Evolutionary conservation across 164 flowering plant genomes (phyloP).

Genomic region (Kingdonia uniflora): DNA sequence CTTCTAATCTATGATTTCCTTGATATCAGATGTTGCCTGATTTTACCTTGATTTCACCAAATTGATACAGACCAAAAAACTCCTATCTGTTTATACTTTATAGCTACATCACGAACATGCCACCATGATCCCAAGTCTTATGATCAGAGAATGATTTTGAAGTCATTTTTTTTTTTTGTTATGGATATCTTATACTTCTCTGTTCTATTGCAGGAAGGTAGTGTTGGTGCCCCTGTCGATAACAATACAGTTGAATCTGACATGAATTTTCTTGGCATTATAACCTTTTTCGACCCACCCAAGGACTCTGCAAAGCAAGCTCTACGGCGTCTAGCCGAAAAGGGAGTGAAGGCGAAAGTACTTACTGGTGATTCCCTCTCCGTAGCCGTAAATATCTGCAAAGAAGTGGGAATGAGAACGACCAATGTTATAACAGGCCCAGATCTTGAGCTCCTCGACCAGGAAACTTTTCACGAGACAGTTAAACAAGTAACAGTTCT

Average conservation of each 20-base stretch:
- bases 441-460: conserved; percentile 51
- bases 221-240: conserved; percentile 2
- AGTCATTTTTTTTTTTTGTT: too few species aligned
- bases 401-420: conserved; percentile 69
- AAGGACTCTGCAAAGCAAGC: conserved; percentile 82
- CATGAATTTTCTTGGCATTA: conserved; percentile 62
- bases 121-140: too few species aligned
- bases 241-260: conserved; percentile 36
- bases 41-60: too few species aligned
- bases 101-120: too few species aligned
- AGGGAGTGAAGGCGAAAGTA: conserved; percentile 69
- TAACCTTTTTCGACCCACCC: conserved; percentile 72
- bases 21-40: too few species aligned
- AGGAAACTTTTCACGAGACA: conserved; percentile 49
- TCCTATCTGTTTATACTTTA: too few species aligned
- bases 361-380: conserved; percentile 65
- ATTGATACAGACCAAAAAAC: too few species aligned
- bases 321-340: conserved; percentile 53
- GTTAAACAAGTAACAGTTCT: conserved; percentile 56
- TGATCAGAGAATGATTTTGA: too few species aligned
- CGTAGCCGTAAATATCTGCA: conserved; percentile 52
- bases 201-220: conserved; percentile 25
- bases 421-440: conserved; percentile 62
- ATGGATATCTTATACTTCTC: background rate
- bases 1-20: too few species aligned